Base-by-base conservation (phyloP, 768 basidiomycete genomes). In the Suillus hirtellus region DNA sequence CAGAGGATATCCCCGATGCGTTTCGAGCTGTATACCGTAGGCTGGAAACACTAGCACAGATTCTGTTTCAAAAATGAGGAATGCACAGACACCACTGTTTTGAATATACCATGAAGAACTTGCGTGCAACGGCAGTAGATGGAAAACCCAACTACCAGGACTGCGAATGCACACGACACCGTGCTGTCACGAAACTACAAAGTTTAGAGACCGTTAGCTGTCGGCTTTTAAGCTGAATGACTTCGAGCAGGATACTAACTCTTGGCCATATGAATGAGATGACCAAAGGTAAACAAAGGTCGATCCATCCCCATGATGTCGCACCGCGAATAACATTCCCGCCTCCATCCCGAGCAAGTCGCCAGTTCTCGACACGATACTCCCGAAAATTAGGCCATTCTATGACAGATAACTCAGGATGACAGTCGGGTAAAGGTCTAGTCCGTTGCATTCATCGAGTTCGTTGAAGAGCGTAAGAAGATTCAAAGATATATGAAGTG, bases 1-100 rank as follows among this genome's bases (percentile, higher is more conserved):
- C 15, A 73, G 71, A 11, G 81, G 81, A 38, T 87, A 71, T 1
- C 90, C 92, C 60, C 83, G 78, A 73, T 85, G 85, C 0, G 86
- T 88, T 72, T 93, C 90, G 3, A 93, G 74, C 69, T 93, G 92
- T 47, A 94, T 77, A 12, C 92, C 92, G 60, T 89, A 84, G 1
- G 80, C 77, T 9, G 88, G 87, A 52, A 92, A 72, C 43, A 89
- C 78, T 49, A 92, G 73, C 4, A 93, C 76, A 21, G 89, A 91
- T 76, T 93, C 92, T 93, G 65, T 59, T 50, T 47, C 47, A n/a
- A 49, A 55, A 60, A 61, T 38, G 43, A 63, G 61, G n/a, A 31
- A 4, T 21, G 60, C 15, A 19, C 17, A 42, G 9, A 17, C 12
- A 49, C 64, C 14, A 50, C 8, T 50, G 2, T 34, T 21, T n/a